Conservation (phyloP, 2,329 filamentous ascomycete species). For the Fusarium floridanum region DNA sequence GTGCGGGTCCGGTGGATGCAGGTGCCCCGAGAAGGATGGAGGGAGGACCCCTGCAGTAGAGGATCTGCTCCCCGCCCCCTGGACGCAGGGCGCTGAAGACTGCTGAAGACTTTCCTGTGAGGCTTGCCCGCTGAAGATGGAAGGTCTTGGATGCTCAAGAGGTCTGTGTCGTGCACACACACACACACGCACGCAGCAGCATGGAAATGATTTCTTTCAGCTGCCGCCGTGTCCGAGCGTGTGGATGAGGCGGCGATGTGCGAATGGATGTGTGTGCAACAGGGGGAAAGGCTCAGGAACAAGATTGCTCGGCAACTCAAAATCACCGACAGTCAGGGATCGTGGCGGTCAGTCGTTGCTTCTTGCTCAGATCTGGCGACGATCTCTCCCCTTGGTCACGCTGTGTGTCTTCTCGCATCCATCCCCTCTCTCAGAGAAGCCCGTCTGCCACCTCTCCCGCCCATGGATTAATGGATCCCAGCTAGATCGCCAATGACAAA, state of each 20-base stretch:
- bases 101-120: constrained; percentile 10
- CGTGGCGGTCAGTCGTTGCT: constrained; percentile 10
- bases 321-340: constrained; percentile 21
- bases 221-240: constrained; percentile 29
- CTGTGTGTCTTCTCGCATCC: constrained; percentile 6
- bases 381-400: constrained; percentile 26
- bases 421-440: neutral
- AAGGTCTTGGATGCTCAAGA: constrained; percentile 13
- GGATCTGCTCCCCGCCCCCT: constrained; percentile 31
- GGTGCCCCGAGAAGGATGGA: constrained; percentile 13
- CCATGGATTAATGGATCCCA: neutral
- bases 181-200: neutral
- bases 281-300: constrained; percentile 1
- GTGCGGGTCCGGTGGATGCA: constrained; percentile 29
- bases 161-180: constrained; percentile 26
- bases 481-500: neutral
- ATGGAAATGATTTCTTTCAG: constrained; percentile 16
- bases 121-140: constrained; percentile 27
- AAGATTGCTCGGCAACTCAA: constrained; percentile 2
- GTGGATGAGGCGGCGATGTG: neutral
- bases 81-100: constrained; percentile 27
- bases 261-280: constrained; percentile 1
- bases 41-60: constrained; percentile 32
- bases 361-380: constrained; percentile 33
- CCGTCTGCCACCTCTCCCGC: neutral